Percentiles rank a stretch among this genome's conserved stretches.
Evolutionary conservation across 2,329 filamentous ascomycete genomes (phyloP).

Genomic region (Penicillium nordicum): DNA sequence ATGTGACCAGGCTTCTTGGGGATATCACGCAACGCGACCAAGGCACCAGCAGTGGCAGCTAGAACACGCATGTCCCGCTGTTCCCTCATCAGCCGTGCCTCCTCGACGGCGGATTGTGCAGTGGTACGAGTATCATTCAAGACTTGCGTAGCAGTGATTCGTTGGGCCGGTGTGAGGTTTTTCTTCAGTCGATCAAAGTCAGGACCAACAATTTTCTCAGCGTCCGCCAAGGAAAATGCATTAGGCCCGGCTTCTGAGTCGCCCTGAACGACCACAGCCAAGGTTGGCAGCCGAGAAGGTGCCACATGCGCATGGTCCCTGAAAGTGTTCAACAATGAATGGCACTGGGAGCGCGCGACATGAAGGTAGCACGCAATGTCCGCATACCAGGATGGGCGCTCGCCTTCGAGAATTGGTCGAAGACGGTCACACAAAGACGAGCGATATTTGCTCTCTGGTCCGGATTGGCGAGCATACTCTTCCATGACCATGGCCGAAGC

Average conservation of each 20-base stretch:
- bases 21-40: conserved; percentile 80
- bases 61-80: conserved; percentile 80
- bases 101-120: conserved; percentile 69
- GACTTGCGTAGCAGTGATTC: conserved; percentile 75
- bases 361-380: conserved; percentile 89
- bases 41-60: conserved; percentile 78
- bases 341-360: conserved; percentile 84
- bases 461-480: conserved; percentile 68
- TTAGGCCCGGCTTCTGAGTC: conserved; percentile 87
- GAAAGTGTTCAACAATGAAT: conserved; percentile 86
- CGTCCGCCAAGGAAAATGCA: conserved; percentile 83
- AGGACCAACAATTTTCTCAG: conserved; percentile 78
- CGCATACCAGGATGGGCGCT: conserved; percentile 77
- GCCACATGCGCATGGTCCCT: conserved; percentile 83
- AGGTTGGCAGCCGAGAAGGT: conserved; percentile 67
- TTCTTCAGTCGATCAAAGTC: conserved; percentile 90
- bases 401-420: conserved; percentile 72
- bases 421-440: conserved; percentile 55
- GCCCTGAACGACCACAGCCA: conserved; percentile 91
- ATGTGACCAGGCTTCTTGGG: conserved; percentile 91
- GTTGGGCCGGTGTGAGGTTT: conserved; percentile 80
- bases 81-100: conserved; percentile 74
- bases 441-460: conserved; percentile 33
- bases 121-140: conserved; percentile 73
- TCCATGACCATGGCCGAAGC: conserved; percentile 80